Evolutionary conservation across 2,329 filamentous ascomycete species (phyloP).

Genomic region (Ophiostoma himal-ulmi): DNA sequence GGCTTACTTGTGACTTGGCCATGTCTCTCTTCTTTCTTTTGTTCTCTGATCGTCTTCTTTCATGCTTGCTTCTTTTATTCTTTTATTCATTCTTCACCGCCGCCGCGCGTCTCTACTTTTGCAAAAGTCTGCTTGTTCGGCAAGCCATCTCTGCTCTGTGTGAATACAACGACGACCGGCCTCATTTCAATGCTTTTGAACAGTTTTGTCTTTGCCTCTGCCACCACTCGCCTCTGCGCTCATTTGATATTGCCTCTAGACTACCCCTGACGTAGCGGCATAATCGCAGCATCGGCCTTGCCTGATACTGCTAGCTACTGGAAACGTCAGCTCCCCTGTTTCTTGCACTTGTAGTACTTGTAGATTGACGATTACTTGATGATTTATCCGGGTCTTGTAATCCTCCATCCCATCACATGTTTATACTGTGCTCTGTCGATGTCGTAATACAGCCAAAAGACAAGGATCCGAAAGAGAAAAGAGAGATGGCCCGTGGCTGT

Average conservation of each 20-base stretch:
- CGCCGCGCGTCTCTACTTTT: too few species aligned
- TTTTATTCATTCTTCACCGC: background rate
- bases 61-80: background rate
- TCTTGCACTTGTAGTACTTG: background rate
- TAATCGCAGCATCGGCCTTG: background rate
- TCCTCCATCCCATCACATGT: background rate
- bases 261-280: slow-evolving; percentile 2
- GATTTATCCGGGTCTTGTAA: background rate
- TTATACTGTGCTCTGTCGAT: background rate
- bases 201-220: background rate
- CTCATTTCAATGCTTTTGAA: background rate
- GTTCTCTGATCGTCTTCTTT: background rate
- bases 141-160: background rate
- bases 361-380: too few species aligned
- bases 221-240: background rate
- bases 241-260: background rate
- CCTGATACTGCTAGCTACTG: slow-evolving; percentile 3
- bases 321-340: background rate
- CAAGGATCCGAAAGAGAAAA: background rate
- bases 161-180: background rate
- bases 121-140: background rate
- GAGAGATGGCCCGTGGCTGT: too few species aligned
- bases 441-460: background rate
- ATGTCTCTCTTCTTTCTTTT: too few species aligned
- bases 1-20: background rate